A percentile compares a stretch with the other conserved stretches of the same genome.
Evolutionary conservation across 2,329 filamentous ascomycete genomes (phyloP).

Genomic region (Helicocarpus griseus): DNA sequence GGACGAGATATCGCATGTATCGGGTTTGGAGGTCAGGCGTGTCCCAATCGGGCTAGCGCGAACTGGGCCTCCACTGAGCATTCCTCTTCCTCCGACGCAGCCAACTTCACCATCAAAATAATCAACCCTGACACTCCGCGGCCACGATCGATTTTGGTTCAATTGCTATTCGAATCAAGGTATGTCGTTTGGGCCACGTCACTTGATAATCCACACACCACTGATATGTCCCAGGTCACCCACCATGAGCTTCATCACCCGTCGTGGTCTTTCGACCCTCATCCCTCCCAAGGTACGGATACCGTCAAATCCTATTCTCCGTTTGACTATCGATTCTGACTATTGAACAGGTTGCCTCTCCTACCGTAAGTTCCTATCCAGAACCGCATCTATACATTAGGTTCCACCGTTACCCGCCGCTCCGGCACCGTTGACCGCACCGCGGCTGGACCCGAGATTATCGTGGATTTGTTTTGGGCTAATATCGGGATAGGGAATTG

Average conservation of each 20-base stretch:
- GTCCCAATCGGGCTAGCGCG: conserved; percentile 28
- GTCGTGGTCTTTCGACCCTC: conserved; percentile 91
- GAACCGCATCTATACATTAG: neutral
- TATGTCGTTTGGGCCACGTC: conserved; percentile 8
- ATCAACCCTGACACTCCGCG: conserved; percentile 16
- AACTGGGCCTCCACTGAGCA: conserved; percentile 17
- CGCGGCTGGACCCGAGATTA: neutral
- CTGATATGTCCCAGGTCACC: conserved; percentile 21
- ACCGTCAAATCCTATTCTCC: neutral
- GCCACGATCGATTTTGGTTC: conserved; percentile 24
- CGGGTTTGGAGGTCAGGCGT: neutral
- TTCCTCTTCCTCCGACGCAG: conserved; percentile 6
- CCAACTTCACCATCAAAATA: conserved; percentile 1
- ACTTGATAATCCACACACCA: neutral
- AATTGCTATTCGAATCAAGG: conserved; percentile 25
- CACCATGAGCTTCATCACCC: conserved; percentile 88
- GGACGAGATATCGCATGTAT: neutral
- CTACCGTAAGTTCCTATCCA: conserved; percentile 55
- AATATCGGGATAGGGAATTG: conserved; percentile 60
- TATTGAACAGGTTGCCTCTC: conserved; percentile 61
- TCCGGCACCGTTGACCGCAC: neutral
- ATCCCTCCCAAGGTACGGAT: conserved; percentile 92
- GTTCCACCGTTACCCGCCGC: conserved; percentile 2
- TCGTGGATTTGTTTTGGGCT: neutral
- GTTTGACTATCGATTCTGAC: conserved; percentile 27